A percentile compares a stretch with the other conserved stretches of the same genome.
Conservation (phyloP, 306 rosid genomes). For the Quercus suber region DNA sequence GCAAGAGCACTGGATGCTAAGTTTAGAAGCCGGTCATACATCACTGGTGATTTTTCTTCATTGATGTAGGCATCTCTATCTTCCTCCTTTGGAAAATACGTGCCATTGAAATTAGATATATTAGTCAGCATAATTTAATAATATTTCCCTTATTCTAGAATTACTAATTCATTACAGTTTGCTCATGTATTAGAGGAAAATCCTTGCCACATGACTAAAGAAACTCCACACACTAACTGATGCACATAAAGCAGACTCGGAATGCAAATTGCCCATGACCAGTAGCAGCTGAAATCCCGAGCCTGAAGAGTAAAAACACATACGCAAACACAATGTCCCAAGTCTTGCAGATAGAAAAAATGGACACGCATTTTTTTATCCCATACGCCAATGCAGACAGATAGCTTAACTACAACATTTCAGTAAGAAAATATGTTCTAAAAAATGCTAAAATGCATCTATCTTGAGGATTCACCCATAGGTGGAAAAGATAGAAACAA, state of each 20-base stretch:
- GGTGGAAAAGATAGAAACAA: not conserved
- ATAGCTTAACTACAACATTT: not conserved
- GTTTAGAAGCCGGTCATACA: conserved; percentile 76
- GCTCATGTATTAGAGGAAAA: not conserved
- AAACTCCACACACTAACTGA: not conserved
- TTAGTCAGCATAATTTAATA: conserved; percentile 6
- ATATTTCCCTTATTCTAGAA: not conserved
- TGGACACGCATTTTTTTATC: not conserved
- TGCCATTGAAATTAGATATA: not conserved
- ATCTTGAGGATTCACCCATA: not conserved
- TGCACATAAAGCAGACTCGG: not conserved
- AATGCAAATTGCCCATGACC: not conserved
- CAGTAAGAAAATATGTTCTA: not conserved
- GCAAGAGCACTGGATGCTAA: conserved; percentile 70
- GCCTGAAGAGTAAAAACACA: not conserved
- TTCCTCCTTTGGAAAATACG: conserved; percentile 29
- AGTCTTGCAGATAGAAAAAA: not conserved
- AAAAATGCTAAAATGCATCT: not conserved
- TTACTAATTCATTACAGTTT: not conserved
- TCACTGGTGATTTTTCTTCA: conserved; percentile 45
- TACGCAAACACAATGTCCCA: not conserved
- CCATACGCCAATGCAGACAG: not conserved
- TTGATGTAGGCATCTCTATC: conserved; percentile 28
- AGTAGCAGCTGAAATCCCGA: not conserved
- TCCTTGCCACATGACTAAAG: not conserved